phyloP scores from a whole-genome alignment of 257 asterid species.

The Nicotiana undulata region DNA sequence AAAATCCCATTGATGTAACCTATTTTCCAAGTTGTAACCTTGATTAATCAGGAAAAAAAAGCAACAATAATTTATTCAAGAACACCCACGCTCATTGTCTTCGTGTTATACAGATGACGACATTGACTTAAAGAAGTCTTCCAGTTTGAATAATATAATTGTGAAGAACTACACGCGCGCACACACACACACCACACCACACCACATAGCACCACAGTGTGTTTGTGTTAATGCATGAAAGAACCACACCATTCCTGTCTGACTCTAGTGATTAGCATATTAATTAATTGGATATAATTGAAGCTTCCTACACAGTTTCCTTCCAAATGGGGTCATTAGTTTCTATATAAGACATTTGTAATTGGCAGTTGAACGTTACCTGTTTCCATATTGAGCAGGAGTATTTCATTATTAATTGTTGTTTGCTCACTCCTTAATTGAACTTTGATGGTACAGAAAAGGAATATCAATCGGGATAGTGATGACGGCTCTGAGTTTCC shows the following conservation, averaged over 20 bases:
- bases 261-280: conserved; percentile 30
- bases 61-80: not conserved
- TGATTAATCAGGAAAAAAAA: conserved; percentile 1
- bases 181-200: not conserved
- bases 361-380: conserved; percentile 31
- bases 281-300: conserved; percentile 26
- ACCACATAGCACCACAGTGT: not conserved
- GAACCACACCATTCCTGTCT: conserved; percentile 16
- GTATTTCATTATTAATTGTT: not conserved
- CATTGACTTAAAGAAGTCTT: not conserved
- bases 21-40: not conserved
- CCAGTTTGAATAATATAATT: not conserved
- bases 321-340: not conserved
- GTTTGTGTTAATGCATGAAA: not conserved
- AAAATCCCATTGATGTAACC: not conserved
- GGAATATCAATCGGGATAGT: conserved; percentile 37
- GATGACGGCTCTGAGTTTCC: conserved; percentile 50
- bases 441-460: conserved; percentile 56
- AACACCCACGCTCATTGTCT: not conserved
- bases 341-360: conserved; percentile 20
- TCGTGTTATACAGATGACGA: not conserved
- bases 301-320: conserved; percentile 60
- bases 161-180: not conserved
- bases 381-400: conserved; percentile 6
- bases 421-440: conserved; percentile 8